Percentiles rank a stretch among this genome's conserved stretches.
Conservation (phyloP, 345 rosid genomes). For the Rubroshorea leprosula region DNA sequence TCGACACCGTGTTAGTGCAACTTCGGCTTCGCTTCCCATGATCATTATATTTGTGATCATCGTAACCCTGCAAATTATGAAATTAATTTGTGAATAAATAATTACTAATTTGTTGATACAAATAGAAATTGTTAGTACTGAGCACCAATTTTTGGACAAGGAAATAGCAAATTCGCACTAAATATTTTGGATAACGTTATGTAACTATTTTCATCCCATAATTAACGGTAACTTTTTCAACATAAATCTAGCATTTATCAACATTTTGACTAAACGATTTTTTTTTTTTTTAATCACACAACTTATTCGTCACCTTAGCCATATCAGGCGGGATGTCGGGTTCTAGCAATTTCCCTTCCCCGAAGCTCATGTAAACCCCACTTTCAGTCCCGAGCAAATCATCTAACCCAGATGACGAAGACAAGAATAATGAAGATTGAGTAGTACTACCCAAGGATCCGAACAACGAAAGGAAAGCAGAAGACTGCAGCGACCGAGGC, state of each 20-base stretch:
- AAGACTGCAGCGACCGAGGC: constrained; percentile 6
- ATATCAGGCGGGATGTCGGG: background rate
- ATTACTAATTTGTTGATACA: no score
- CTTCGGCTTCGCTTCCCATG: constrained; percentile 2
- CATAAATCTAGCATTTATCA: no score
- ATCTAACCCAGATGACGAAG: constrained; percentile 20
- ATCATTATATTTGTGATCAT: no score
- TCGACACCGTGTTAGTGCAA: background rate
- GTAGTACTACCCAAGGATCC: constrained; percentile 10
- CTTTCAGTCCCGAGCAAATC: constrained; percentile 39
- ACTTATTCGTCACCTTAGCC: background rate
- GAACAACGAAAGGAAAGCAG: background rate
- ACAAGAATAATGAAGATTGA: constrained; percentile 13
- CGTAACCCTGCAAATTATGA: background rate
- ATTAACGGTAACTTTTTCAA: no score
- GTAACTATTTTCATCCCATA: no score
- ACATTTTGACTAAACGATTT: no score
- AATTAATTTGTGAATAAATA: no score
- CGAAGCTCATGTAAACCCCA: constrained; percentile 25
- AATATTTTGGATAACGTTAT: no score
- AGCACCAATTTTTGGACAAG: no score
- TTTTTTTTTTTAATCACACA: no score
- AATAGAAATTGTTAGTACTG: no score
- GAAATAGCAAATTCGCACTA: no score
- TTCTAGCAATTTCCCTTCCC: background rate